Evolutionary conservation across 139 green algal genomes (phyloP).

Genomic region (Chlorella vulgaris): DNA sequence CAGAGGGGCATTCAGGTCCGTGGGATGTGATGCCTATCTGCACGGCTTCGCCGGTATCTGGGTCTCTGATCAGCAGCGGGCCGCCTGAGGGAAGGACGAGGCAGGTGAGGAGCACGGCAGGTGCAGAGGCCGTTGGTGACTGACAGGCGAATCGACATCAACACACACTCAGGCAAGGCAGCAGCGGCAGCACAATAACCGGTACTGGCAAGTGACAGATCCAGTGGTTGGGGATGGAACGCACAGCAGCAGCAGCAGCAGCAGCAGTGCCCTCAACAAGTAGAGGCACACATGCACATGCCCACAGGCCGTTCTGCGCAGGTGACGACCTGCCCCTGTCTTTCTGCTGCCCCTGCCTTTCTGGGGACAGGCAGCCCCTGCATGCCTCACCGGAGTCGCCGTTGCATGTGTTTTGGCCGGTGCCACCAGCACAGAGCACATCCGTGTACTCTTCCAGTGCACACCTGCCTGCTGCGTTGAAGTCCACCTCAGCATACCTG

Average conservation of each 20-base stretch:
- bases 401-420: neutral
- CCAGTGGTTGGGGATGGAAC: too few species aligned
- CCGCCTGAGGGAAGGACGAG: neutral
- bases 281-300: too few species aligned
- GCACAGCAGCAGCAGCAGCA: too few species aligned
- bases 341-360: too few species aligned
- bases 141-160: too few species aligned
- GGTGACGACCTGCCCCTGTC: too few species aligned
- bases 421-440: neutral
- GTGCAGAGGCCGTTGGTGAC: too few species aligned
- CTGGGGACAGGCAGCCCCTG: neutral
- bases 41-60: neutral
- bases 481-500: neutral
- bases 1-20: neutral
- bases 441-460: neutral
- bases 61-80: neutral
- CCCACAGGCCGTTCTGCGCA: too few species aligned
- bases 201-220: too few species aligned
- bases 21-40: neutral
- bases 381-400: neutral
- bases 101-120: neutral
- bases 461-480: neutral
- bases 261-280: too few species aligned
- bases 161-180: too few species aligned
- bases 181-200: too few species aligned